Conservation (phyloP, 805 yeast species). For the Wickerhamiella kazuoi region DNA sequence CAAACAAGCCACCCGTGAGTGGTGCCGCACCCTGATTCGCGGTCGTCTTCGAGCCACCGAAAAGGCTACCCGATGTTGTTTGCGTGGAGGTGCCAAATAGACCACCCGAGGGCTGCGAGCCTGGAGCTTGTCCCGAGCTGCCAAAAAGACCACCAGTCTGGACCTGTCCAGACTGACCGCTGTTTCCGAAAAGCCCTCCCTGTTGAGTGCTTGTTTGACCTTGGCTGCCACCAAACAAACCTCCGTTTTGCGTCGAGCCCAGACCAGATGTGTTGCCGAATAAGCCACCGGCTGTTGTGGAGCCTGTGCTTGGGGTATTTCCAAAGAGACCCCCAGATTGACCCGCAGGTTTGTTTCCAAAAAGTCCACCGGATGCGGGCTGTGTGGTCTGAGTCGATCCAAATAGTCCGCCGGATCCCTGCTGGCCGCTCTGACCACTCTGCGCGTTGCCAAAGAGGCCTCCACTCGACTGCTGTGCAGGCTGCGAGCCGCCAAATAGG, state of each 20-base stretch:
- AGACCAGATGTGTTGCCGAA: not conserved
- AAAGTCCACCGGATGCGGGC: slow-evolving; percentile 6
- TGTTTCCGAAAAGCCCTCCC: slow-evolving; percentile 5
- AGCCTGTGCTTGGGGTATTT: not conserved
- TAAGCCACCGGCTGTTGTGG: not conserved
- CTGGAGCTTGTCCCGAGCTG: too few species aligned
- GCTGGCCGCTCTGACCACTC: too few species aligned
- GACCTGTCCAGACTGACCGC: not conserved
- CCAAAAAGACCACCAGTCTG: slow-evolving; percentile 3
- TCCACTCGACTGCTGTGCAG: too few species aligned
- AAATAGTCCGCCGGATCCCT: slow-evolving; percentile 20
- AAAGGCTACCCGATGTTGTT: too few species aligned
- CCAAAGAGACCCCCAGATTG: slow-evolving; percentile 1
- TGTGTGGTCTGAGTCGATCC: slow-evolving; percentile 11
- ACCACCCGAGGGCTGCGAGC: slow-evolving; percentile 8
- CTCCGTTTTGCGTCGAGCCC: not conserved
- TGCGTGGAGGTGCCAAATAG: slow-evolving; percentile 9
- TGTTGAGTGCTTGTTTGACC: not conserved
- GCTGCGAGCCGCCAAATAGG: slow-evolving; percentile 16
- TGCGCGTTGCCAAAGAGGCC: too few species aligned
- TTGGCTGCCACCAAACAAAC: not conserved
- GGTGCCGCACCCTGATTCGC: too few species aligned
- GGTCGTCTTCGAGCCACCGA: too few species aligned
- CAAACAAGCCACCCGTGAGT: slow-evolving; percentile 16
- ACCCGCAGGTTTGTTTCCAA: slow-evolving; percentile 4